A percentile compares a stretch with the other conserved stretches of the same genome.
Evolutionary conservation across 2,329 filamentous ascomycete species (phyloP).

Genomic region (Graphilbum sp.): DNA sequence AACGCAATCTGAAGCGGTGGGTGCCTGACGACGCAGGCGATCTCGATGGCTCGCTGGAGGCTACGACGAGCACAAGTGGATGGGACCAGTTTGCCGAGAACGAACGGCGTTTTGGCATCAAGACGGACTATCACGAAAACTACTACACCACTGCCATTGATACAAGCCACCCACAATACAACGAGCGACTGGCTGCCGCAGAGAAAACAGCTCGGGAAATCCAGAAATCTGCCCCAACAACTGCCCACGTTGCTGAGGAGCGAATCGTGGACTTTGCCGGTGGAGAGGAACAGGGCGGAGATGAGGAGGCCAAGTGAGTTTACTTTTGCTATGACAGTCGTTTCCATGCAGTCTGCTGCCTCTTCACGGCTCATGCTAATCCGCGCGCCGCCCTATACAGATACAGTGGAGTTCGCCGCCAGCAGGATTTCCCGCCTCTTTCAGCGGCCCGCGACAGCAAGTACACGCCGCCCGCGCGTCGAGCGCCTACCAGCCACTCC

Average conservation of each 20-base stretch:
- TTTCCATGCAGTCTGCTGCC: not conserved
- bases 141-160: slow-evolving; percentile 89
- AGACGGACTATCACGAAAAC: slow-evolving; percentile 83
- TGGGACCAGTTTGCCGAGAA: slow-evolving; percentile 97
- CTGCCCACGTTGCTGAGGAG: slow-evolving; percentile 80
- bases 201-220: slow-evolving; percentile 82
- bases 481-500: slow-evolving; percentile 58
- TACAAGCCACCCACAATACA: slow-evolving; percentile 67
- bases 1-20: slow-evolving; percentile 71
- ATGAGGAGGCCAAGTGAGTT: slow-evolving; percentile 80
- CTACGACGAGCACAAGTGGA: slow-evolving; percentile 24
- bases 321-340: slow-evolving; percentile 1
- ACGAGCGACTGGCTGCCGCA: slow-evolving; percentile 59
- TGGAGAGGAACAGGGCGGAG: slow-evolving; percentile 48
- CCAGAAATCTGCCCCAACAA: slow-evolving; percentile 55
- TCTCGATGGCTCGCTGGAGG: slow-evolving; percentile 57
- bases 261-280: slow-evolving; percentile 54
- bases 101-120: slow-evolving; percentile 71
- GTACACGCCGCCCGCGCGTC: slow-evolving; percentile 80
- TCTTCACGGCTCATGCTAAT: no score
- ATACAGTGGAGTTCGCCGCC: slow-evolving; percentile 81
- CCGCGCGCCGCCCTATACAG: no score
- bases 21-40: slow-evolving; percentile 48
- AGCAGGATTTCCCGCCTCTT: slow-evolving; percentile 55
- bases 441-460: slow-evolving; percentile 38